Evolutionary conservation across 2,329 filamentous ascomycete genomes (phyloP), one percentile per base, ranked within the genome.

Genomic region (Xylariaceae sp.): DNA sequence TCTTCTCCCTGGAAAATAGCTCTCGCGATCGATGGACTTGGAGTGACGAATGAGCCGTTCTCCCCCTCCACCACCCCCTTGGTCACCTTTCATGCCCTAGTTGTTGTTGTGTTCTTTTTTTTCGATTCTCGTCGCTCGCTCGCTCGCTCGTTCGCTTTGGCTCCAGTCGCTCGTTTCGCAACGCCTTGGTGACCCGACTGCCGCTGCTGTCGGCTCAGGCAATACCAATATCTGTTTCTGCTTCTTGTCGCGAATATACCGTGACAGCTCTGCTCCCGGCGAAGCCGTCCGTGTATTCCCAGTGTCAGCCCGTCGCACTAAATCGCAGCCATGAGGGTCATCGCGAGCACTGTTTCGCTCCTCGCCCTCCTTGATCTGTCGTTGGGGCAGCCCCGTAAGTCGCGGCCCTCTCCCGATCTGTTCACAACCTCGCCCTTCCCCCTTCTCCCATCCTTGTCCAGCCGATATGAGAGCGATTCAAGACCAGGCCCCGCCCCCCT

Each of bases 251-350:
- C 36, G 25, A 37, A 35, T 44, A n/a, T n/a, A n/a, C n/a, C n/a
- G n/a, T n/a, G 15, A 26, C 24, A 26, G 24, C 23, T 45, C 39
- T 36, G 33, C 14, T 38, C 38, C 32, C 25, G 13, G 5, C 19
- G 12, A 10, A 8, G 18, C 24, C 24, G 13, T 14, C 11, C 31
- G 29, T 34, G 39, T 28, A 19, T 28, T 38, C 23, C n/a, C n/a
- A n/a, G n/a, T n/a, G n/a, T n/a, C n/a, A n/a, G n/a, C n/a, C n/a
- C n/a, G n/a, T 26, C 24, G 24, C 24, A 26, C 12, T n/a, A n/a
- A n/a, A 23, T 14, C 19, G 36, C 42, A 31, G 60, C 44, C 37
- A 75, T 75, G 70, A 69, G 65, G 58, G 47, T 54, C 40, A 44
- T 53, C 30, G 37, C 52, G 37, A 49, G 67, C 31, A 53, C 53